Base-by-base conservation (phyloP, 176 grass and related monocot species). In the Cocos nucifera region DNA sequence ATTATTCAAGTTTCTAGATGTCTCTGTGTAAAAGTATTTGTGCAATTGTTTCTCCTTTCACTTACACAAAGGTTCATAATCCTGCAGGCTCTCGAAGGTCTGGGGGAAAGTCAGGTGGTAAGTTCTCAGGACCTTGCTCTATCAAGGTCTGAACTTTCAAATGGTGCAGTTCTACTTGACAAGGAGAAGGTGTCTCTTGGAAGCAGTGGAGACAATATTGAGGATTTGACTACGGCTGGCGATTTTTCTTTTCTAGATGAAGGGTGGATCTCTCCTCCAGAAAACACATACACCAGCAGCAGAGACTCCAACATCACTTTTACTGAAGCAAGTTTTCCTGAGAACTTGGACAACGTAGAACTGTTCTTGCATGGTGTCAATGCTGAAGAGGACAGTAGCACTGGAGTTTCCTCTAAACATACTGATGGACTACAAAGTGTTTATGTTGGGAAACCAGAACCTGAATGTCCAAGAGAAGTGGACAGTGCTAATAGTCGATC, bases 191-290 rank as follows among this genome's bases (percentile, higher is more conserved):
- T 35, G 44, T 75, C 80, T 58, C 65, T 49, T 28, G 83, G 35
- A 48, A 79, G 77, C 30, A 71, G 50, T 68, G 83, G 78, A 72
- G 69, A 51, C 54, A 61, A 48, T 44, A 62, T 65, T 69, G 65
- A 82, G 63, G 73, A 85, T 71, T 73, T 78, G 44, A 49, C 59
- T 50, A 54, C 61, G 57, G 77, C 59, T 70, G 18, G 44, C 19
- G 65, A 75, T 18, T 24, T 73, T 53, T 73, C 76, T 80, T 50
- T 73, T 25, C 91, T 84, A 71, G 86, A 95, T 87, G 86, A 81
- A 67, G 78, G 59, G 56, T 90, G 92, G 92, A 82, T 96, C 63
- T 96, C 92, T 69, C 86, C 92, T 77, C 92, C 86, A 61, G 78
- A 82, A 69, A 58, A 79, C 54, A 82, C 87, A 39, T 96, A 85